Evolutionary conservation across 2,329 filamentous ascomycete genomes (phyloP), one percentile per base, ranked within the genome.

Genomic region (Neoascochyta sp.): DNA sequence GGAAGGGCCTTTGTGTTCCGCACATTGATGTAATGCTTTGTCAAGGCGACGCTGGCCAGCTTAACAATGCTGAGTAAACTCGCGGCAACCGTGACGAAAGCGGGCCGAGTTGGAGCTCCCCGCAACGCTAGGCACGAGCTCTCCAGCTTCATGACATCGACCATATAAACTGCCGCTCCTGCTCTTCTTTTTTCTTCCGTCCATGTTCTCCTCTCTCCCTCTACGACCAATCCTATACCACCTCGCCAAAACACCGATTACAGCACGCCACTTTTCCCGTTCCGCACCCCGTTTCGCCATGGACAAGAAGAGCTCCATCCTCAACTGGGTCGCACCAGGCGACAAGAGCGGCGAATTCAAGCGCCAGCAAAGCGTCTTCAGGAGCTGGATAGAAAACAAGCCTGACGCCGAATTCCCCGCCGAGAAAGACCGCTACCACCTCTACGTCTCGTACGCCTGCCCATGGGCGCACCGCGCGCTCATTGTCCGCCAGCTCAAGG

Each of bases 361-460:
- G 70, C 82, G 90, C 41, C 85, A 88, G 62, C 73, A 75, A 41
- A 92, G 86, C 39, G 75, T 79, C 32, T 96, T 96, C 67, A 80
- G 92, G 36, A 78, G 83, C 62, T 85, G 71, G 63, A 84, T 95
- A 62, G 86, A 83, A 17, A 76, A 74, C 41, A 77, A 86, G 48
- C 65, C 78, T 1, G 81, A 76, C 22, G 82, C 86, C 4, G 67
- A 81, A 61, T 95, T 88, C 50, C 84, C 87, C 4, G 76, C 87
- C 1, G 90, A 96, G 67, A 86, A 86, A 66, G 86, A 76, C 30
- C 76, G 92, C 33, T 98, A 98, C 63, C 92, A 98, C 66, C 78
- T 98, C 50, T 98, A 90, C 60, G 83, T 95, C 47, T 90, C 83
- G 53, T 95, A 94, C 65, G 89, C 89, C 5, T 95, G 89, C 64